These are phyloP conservation scores for Pleurotus citrinopileatus DNA, from an alignment of 768 basidiomycete genomes.

Conservation along the genomic window DNA sequence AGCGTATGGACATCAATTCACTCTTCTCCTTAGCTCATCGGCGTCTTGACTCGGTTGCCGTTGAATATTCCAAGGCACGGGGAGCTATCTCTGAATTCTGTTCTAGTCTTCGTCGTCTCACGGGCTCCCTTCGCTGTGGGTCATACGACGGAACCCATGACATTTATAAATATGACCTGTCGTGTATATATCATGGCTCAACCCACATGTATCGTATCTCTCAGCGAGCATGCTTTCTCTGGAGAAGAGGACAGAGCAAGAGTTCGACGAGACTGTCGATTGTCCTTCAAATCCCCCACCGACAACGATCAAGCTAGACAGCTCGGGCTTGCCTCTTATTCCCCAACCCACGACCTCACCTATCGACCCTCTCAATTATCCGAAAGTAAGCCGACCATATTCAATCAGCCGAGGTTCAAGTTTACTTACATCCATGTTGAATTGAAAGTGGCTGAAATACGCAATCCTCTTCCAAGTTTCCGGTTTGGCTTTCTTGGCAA, in stretches of 20 bases:
- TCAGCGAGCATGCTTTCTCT: not conserved
- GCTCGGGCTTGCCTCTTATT: conserved; percentile 34
- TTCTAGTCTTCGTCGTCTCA: not conserved
- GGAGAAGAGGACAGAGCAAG: not conserved
- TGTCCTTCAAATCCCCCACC: too few relatives aligned
- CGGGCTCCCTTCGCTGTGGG: not conserved
- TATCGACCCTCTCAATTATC: conserved; percentile 42
- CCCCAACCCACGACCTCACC: conserved; percentile 38
- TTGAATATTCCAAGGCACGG: too few relatives aligned
- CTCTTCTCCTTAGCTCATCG: too few relatives aligned
- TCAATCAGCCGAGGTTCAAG: too few relatives aligned
- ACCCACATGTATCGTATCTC: too few relatives aligned
- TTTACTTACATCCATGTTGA: not conserved
- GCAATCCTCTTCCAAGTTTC: conserved; percentile 29
- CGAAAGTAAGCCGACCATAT: conserved; percentile 21
- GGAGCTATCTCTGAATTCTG: not conserved
- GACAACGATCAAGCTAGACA: conserved; percentile 28
- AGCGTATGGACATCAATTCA: too few relatives aligned
- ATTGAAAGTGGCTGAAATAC: conserved; percentile 32
- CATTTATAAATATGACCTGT: not conserved
- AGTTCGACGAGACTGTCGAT: too few relatives aligned
- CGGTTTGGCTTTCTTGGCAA: conserved; percentile 32
- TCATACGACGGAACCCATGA: not conserved
- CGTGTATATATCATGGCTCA: not conserved
- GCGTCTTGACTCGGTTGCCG: too few relatives aligned